Evolutionary conservation across 2,329 filamentous ascomycete species (phyloP).

Genomic region (Calycina herbarum): DNA sequence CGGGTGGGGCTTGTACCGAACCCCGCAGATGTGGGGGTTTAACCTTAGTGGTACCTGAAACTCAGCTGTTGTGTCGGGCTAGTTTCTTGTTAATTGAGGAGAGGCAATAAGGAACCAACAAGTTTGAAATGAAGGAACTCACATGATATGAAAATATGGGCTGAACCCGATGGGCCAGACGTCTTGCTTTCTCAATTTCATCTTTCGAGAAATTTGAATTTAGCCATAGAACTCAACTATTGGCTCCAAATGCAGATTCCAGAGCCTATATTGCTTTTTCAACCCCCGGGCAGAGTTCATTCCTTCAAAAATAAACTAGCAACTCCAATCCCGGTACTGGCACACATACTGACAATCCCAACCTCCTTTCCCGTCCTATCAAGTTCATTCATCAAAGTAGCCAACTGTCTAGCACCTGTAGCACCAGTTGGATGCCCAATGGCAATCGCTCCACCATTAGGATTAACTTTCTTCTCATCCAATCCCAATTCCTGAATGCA

Average conservation of each 20-base stretch:
- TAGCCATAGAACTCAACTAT: no score
- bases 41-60: conserved; percentile 4
- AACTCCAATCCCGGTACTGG: conserved; percentile 30
- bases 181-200: no score
- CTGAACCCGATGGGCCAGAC: no score
- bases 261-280: not conserved
- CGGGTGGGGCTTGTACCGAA: conserved; percentile 1
- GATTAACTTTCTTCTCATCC: conserved; percentile 50
- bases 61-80: not conserved
- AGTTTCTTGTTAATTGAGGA: not conserved
- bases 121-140: not conserved
- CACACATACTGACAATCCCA: conserved; percentile 53
- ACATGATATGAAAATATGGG: not conserved
- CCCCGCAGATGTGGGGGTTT: not conserved
- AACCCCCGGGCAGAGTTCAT: not conserved
- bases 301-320: conserved; percentile 30
- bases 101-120: not conserved
- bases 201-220: no score
- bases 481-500: conserved; percentile 50
- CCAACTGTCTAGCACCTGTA: conserved; percentile 50
- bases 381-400: conserved; percentile 50
- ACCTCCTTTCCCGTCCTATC: conserved; percentile 47
- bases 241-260: not conserved
- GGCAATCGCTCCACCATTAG: conserved; percentile 55
- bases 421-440: conserved; percentile 54